These are phyloP conservation scores for Capsicum pubescens DNA, from an alignment of 257 asterid genomes.

Conservation along the genomic window DNA sequence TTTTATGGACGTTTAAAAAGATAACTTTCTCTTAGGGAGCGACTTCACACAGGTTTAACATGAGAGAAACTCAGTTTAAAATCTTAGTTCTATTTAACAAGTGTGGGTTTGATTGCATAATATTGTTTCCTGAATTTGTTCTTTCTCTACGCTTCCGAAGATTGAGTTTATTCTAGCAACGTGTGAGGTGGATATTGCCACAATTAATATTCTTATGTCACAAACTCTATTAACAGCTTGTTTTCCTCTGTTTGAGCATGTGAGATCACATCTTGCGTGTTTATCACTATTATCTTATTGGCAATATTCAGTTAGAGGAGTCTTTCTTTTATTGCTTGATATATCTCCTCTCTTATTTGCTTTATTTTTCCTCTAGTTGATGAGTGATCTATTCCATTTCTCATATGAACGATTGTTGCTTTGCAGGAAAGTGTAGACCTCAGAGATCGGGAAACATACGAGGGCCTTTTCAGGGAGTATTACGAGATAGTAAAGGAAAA, in stretches of 20 bases:
- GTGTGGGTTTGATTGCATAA: not conserved
- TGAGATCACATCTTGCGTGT: not conserved
- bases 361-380: not conserved
- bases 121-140: not conserved
- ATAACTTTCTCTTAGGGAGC: not conserved
- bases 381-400: slow-evolving; percentile 12
- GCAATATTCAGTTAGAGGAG: slow-evolving; percentile 13
- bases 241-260: not conserved
- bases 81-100: not conserved
- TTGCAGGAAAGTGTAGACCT: slow-evolving; percentile 74
- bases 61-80: not conserved
- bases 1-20: not conserved
- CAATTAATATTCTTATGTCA: not conserved
- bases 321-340: not conserved
- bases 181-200: not conserved
- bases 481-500: slow-evolving; percentile 55
- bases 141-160: not conserved
- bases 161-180: slow-evolving; percentile 12
- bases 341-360: slow-evolving; percentile 20
- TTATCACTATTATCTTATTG: not conserved
- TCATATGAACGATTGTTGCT: slow-evolving; percentile 31
- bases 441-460: slow-evolving; percentile 61
- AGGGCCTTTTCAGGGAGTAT: slow-evolving; percentile 81
- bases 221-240: slow-evolving; percentile 14
- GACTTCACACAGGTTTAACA: not conserved